Percentiles rank a stretch among this genome's conserved stretches.
Evolutionary conservation across 306 rosid genomes (phyloP).

Genomic region (Biancaea sappan): DNA sequence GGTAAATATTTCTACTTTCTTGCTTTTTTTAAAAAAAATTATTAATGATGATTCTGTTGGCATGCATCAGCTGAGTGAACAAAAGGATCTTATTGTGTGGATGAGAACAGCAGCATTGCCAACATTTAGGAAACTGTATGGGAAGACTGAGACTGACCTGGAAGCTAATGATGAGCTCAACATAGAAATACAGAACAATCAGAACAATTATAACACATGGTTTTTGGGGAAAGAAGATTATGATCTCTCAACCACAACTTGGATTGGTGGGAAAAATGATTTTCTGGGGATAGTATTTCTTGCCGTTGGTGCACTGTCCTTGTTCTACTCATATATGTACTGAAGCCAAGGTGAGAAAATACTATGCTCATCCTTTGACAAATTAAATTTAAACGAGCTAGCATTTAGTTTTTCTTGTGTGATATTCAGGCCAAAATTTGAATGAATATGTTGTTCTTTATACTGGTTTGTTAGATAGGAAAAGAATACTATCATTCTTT

Average conservation of each 20-base stretch:
- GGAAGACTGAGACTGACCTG: conserved; percentile 75
- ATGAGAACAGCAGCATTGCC: conserved; percentile 90
- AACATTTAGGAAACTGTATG: conserved; percentile 82
- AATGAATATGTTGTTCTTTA: background rate
- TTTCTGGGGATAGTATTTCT: conserved; percentile 77
- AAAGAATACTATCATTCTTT: background rate
- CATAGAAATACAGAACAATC: conserved; percentile 67
- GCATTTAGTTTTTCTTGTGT: background rate
- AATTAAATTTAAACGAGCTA: no score
- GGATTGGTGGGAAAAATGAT: conserved; percentile 87
- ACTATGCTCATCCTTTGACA: background rate
- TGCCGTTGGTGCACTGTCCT: conserved; percentile 63
- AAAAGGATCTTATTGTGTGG: conserved; percentile 95
- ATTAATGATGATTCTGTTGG: conserved; percentile 21
- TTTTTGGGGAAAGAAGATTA: conserved; percentile 69
- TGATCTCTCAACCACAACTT: conserved; percentile 79
- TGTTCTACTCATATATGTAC: conserved; percentile 62
- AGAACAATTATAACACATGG: conserved; percentile 80
- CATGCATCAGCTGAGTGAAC: conserved; percentile 68
- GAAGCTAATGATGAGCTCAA: conserved; percentile 57
- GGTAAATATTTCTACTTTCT: conserved; percentile 41
- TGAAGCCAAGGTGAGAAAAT: conserved; percentile 73
- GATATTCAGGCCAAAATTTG: background rate
- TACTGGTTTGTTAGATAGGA: background rate
- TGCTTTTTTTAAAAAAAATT: background rate